Percentiles rank a stretch among this genome's conserved stretches.
Evolutionary conservation across 2,329 filamentous ascomycete species (phyloP).

Genomic region (Aspergillus awamori): DNA sequence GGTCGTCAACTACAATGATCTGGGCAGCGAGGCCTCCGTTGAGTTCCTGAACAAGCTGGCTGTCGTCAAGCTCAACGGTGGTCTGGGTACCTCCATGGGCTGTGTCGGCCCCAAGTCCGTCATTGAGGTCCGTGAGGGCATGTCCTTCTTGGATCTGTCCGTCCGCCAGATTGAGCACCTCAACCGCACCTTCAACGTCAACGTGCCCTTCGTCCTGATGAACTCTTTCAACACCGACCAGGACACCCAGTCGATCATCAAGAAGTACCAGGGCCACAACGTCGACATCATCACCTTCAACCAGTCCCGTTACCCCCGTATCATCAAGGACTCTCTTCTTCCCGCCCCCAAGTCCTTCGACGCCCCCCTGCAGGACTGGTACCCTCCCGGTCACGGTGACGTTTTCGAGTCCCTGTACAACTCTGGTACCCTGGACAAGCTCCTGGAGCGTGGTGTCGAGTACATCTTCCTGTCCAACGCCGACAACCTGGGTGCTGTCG

Average conservation of each 20-base stretch:
- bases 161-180: slow-evolving; percentile 99
- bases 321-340: slow-evolving; percentile 96
- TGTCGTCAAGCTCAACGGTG: slow-evolving; percentile 98
- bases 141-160: slow-evolving; percentile 99
- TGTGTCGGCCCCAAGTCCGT: slow-evolving; percentile 99
- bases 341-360: slow-evolving; percentile 89
- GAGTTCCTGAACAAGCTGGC: slow-evolving; percentile 96
- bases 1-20: slow-evolving; percentile 91
- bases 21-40: slow-evolving; percentile 86
- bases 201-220: slow-evolving; percentile 98
- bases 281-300: slow-evolving; percentile 99
- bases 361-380: slow-evolving; percentile 93
- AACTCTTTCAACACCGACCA: slow-evolving; percentile 99
- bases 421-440: slow-evolving; percentile 95
- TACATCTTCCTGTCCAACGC: slow-evolving; percentile 99
- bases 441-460: slow-evolving; percentile 92
- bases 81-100: slow-evolving; percentile 98
- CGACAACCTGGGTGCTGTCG: slow-evolving; percentile 96
- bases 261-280: slow-evolving; percentile 99
- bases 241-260: slow-evolving; percentile 98
- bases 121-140: slow-evolving; percentile 98
- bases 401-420: slow-evolving; percentile 99
- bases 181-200: slow-evolving; percentile 96
- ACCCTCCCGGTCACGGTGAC: slow-evolving; percentile 98
- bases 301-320: slow-evolving; percentile 96